Percentiles rank a stretch among this genome's conserved stretches.
phyloP scores from a whole-genome alignment of 2,329 filamentous ascomycete genomes.

The Leptographium lundbergii region DNA sequence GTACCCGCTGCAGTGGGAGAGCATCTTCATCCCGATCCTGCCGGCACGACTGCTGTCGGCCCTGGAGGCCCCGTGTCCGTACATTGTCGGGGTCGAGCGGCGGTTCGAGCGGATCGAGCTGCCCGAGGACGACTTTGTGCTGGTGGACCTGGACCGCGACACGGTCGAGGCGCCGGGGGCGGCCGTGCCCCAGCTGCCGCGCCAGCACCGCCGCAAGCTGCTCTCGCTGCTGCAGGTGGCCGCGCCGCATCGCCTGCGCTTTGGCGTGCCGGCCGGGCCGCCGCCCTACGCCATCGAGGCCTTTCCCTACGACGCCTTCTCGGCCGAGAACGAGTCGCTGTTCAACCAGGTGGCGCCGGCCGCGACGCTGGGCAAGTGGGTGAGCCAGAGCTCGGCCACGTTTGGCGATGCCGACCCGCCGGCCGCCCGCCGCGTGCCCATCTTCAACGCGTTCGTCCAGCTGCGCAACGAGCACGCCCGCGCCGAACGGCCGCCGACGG shows the following conservation, averaged over 20 bases:
- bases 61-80: slow-evolving; percentile 88
- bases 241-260: slow-evolving; percentile 79
- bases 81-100: slow-evolving; percentile 91
- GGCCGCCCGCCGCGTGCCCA: slow-evolving; percentile 42
- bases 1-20: slow-evolving; percentile 86
- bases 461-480: slow-evolving; percentile 49
- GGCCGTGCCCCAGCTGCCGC: slow-evolving; percentile 65
- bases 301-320: slow-evolving; percentile 81
- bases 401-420: slow-evolving; percentile 58
- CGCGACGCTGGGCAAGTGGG: slow-evolving; percentile 72
- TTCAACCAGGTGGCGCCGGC: slow-evolving; percentile 60
- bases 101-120: slow-evolving; percentile 77
- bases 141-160: slow-evolving; percentile 88
- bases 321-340: slow-evolving; percentile 69
- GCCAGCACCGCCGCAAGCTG: slow-evolving; percentile 82
- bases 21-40: slow-evolving; percentile 85
- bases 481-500: slow-evolving; percentile 66
- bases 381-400: slow-evolving; percentile 75
- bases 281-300: slow-evolving; percentile 89
- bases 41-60: slow-evolving; percentile 80
- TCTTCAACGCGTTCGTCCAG: slow-evolving; percentile 87
- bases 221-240: slow-evolving; percentile 78
- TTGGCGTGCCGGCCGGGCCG: slow-evolving; percentile 74
- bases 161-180: slow-evolving; percentile 68
- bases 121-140: slow-evolving; percentile 88